Base-by-base conservation (phyloP, 306 rosid genomes). In the Oxytropis ochrocephala region DNA sequence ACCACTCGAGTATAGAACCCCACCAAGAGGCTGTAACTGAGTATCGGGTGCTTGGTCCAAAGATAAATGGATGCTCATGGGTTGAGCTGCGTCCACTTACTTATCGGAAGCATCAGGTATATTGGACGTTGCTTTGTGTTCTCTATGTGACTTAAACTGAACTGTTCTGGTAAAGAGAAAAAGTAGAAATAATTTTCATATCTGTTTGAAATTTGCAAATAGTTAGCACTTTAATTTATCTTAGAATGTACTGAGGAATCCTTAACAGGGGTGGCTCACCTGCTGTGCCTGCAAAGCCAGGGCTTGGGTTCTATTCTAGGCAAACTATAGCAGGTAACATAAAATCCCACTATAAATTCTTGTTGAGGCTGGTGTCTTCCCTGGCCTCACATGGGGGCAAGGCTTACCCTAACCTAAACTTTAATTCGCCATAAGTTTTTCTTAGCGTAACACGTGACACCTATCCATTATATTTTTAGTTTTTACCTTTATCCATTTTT, bases 1-100 rank as follows among this genome's bases (percentile, higher is more conserved):
- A 81, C 78, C 79, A 67, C 72, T 84, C 92, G 10, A 83, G 89
- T 69, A 80, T 94, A 38, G 96, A 94, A 74, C 81, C 97, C 74
- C 87, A 71, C 36, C 98, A 94, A 83, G 88, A 87, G 66, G 98
- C 98, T 4, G 69, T 90, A 58, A 94, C 98, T 39, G 95, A 94
- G 75, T 90, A 87, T 63, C 90, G 96, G 63, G 88, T 94, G 65
- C 96, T 90, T 78, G 97, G 98, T 72, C 96, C 97, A 2, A 85
- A 74, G 69, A 94, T 94, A 74, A 88, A 87, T 62, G 98, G 98
- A 69, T 94, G 98, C 85, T 88, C 98, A 1, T 94, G 98, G 98
- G 74, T 94, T 70, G 98, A 94, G 78, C 72, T 94, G 46, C 80
- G 85, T 38, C 98, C 97, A 27, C 87, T 81, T 51, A 94, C 98